A percentile compares a stretch with the other conserved stretches of the same genome.
These are phyloP conservation scores for Candida suzukii DNA, from an alignment of 805 yeast species.

Conservation along the genomic window DNA sequence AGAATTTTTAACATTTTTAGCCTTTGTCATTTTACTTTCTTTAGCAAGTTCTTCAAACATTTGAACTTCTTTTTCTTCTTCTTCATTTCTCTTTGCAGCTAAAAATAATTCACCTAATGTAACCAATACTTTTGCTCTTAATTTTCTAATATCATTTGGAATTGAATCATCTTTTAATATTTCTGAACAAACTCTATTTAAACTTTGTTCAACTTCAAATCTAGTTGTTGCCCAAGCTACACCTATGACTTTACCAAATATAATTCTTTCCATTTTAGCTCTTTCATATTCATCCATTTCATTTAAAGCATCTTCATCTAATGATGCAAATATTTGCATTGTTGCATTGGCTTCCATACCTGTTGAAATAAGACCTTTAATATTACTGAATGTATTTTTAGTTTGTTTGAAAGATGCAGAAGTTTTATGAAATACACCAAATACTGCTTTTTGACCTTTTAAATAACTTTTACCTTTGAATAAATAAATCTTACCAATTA, in stretches of 20 bases:
- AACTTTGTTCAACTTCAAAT: conserved; percentile 68
- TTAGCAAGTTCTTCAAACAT: conserved; percentile 56
- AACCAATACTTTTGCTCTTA: conserved; percentile 57
- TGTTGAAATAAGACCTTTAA: conserved; percentile 60
- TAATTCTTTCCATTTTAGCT: conserved; percentile 64
- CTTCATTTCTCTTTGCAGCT: conserved; percentile 52
- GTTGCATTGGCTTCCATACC: conserved; percentile 78
- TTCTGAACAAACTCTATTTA: conserved; percentile 63
- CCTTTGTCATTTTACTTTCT: conserved; percentile 23
- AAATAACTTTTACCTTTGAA: conserved; percentile 59
- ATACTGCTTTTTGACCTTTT: conserved; percentile 61
- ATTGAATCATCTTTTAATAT: conserved; percentile 53
- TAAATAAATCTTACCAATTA: conserved; percentile 63
- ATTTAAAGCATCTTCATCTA: conserved; percentile 34
- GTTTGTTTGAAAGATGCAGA: conserved; percentile 68
- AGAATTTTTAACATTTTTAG: conserved; percentile 16
- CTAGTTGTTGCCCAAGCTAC: conserved; percentile 85
- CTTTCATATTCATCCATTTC: conserved; percentile 35
- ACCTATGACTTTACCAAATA: conserved; percentile 73
- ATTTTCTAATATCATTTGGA: conserved; percentile 36
- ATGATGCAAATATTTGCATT: conserved; percentile 62
- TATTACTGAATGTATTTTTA: conserved; percentile 66
- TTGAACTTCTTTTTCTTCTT: conserved; percentile 70
- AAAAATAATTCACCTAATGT: conserved; percentile 59
- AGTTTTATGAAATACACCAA: conserved; percentile 47